phyloP scores from a whole-genome alignment of 148 eudicot species.

The Beta vulgaris region DNA sequence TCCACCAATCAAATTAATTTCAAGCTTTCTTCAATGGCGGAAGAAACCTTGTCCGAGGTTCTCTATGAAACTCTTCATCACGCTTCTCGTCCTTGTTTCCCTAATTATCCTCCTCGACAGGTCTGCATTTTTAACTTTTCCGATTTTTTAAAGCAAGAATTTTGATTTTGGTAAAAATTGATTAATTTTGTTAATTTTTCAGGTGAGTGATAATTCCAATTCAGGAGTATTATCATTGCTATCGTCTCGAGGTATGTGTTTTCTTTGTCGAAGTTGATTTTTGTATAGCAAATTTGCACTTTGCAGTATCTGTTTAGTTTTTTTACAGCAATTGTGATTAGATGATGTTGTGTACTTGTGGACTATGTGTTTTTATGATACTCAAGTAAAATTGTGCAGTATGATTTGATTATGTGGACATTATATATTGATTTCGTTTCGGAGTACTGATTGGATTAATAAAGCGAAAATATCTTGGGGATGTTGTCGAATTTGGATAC shows the following conservation, averaged over 20 bases:
- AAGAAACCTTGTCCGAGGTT: constrained; percentile 36
- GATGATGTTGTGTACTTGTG: background rate
- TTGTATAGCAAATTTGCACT: too few species aligned
- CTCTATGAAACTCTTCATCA: constrained; percentile 71
- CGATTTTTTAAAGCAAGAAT: too few species aligned
- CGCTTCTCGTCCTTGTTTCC: constrained; percentile 54
- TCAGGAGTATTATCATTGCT: constrained; percentile 51
- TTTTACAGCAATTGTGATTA: background rate
- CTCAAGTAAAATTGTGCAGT: background rate
- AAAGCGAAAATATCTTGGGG: background rate
- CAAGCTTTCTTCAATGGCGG: constrained; percentile 40
- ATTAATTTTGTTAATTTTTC: constrained; percentile 11
- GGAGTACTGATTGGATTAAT: background rate
- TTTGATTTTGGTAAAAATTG: background rate
- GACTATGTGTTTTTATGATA: background rate
- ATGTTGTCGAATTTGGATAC: background rate
- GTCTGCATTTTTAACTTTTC: constrained; percentile 5
- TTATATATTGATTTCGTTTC: background rate
- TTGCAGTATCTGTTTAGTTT: too few species aligned
- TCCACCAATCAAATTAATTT: background rate
- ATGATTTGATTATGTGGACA: background rate
- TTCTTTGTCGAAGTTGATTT: background rate
- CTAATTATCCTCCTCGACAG: constrained; percentile 75
- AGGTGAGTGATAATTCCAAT: constrained; percentile 44
- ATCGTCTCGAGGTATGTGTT: constrained; percentile 50